These are phyloP conservation scores for Calycina marina DNA, from an alignment of 2,329 filamentous ascomycete genomes.

Conservation along the genomic window DNA sequence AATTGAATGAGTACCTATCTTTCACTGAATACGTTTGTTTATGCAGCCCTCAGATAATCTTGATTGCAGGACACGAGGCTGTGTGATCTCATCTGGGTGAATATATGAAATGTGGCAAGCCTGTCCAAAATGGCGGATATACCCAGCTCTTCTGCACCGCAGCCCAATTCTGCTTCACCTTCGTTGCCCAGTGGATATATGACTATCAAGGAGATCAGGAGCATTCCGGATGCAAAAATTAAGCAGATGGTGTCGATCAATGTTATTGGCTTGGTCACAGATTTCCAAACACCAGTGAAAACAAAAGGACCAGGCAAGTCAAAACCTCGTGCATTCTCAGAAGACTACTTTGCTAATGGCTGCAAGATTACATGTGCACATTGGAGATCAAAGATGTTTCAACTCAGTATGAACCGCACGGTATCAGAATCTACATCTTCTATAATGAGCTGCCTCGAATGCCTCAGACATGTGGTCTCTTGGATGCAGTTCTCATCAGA, in stretches of 20 bases:
- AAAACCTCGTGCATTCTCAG: neutral
- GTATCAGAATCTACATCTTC: conserved; percentile 44
- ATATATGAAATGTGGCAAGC: no score
- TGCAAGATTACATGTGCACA: conserved; percentile 42
- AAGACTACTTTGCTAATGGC: neutral
- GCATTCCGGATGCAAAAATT: conserved; percentile 29
- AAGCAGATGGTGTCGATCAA: conserved; percentile 25
- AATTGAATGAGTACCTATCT: no score
- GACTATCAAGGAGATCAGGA: conserved; percentile 26
- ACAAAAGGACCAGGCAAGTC: conserved; percentile 37
- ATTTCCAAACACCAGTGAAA: conserved; percentile 37
- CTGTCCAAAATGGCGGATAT: no score
- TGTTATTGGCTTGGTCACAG: conserved; percentile 58
- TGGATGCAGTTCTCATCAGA: conserved; percentile 52
- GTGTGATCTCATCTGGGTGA: no score
- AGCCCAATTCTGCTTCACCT: conserved; percentile 2
- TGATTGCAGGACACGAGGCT: no score
- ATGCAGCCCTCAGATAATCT: no score
- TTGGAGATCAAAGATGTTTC: conserved; percentile 47
- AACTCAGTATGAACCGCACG: conserved; percentile 26
- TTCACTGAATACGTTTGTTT: no score
- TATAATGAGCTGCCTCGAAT: conserved; percentile 32
- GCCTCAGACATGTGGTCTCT: conserved; percentile 30
- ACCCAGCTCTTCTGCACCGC: no score
- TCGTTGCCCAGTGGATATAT: conserved; percentile 29